Evolutionary conservation across 805 yeast species (phyloP).

Genomic region (Nakazawaea wickerhamii): DNA sequence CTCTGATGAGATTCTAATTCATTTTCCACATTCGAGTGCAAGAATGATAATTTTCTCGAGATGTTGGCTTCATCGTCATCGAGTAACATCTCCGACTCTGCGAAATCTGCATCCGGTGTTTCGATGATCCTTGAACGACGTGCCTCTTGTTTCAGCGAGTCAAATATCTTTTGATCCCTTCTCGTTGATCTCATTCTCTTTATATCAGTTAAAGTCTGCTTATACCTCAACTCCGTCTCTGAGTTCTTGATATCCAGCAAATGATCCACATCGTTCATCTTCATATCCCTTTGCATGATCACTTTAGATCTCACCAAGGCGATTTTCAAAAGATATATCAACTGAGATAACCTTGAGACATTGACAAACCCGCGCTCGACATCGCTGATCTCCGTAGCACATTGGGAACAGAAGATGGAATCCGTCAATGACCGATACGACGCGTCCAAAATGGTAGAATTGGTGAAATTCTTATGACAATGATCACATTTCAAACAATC

Average conservation of each 20-base stretch:
- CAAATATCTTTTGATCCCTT: conserved; percentile 52
- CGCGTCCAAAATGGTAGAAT: conserved; percentile 37
- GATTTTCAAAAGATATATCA: conserved; percentile 71
- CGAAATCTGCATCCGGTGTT: conserved; percentile 46
- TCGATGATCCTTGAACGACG: conserved; percentile 63
- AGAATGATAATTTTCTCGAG: conserved; percentile 6
- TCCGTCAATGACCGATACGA: conserved; percentile 35
- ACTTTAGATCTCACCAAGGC: conserved; percentile 72
- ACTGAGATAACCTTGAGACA: conserved; percentile 69
- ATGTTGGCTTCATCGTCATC: conserved; percentile 6
- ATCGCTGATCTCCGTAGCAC: conserved; percentile 48
- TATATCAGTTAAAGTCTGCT: conserved; percentile 69
- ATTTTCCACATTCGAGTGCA: conserved; percentile 9
- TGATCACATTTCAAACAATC: conserved; percentile 63
- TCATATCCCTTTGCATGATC: conserved; percentile 42
- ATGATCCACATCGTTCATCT: not conserved
- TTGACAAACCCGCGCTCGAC: conserved; percentile 48
- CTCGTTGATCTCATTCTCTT: conserved; percentile 70
- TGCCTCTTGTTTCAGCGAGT: conserved; percentile 51
- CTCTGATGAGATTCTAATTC: conserved; percentile 2
- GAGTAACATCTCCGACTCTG: conserved; percentile 19
- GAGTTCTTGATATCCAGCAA: not conserved
- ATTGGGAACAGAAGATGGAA: conserved; percentile 53
- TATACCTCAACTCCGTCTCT: conserved; percentile 45
- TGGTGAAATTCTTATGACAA: conserved; percentile 42